phyloP scores from a whole-genome alignment of 768 basidiomycete species.

The Collybiopsis confluens region DNA sequence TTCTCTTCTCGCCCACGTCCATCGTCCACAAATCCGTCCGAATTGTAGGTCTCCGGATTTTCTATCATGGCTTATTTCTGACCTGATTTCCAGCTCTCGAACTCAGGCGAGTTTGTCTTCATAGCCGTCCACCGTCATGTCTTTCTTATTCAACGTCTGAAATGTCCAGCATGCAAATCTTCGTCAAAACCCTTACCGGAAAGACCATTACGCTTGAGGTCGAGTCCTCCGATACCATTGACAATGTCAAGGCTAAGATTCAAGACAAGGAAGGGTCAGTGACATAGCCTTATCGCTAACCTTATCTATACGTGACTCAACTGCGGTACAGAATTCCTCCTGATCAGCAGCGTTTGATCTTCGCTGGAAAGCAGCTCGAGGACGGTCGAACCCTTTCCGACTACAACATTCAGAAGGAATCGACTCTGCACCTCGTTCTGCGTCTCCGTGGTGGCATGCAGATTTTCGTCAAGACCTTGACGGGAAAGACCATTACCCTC shows the following conservation, averaged over 20 bases:
- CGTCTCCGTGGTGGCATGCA: constrained; percentile 46
- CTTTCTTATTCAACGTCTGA: no score
- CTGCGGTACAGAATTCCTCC: constrained; percentile 42
- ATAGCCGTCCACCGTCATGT: constrained; percentile 57
- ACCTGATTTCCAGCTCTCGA: neutral
- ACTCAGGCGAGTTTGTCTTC: constrained; percentile 13
- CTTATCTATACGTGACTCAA: neutral
- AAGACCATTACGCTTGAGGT: constrained; percentile 74
- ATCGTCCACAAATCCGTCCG: neutral
- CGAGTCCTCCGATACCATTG: constrained; percentile 26
- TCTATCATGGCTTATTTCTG: neutral
- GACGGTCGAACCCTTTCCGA: constrained; percentile 68
- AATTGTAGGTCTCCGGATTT: neutral
- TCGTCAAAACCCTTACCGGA: constrained; percentile 52
- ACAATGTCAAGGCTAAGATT: constrained; percentile 18
- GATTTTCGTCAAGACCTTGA: constrained; percentile 56
- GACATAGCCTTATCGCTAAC: neutral
- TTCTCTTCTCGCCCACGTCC: constrained; percentile 4
- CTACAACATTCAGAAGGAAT: constrained; percentile 74
- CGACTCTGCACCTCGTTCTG: constrained; percentile 62
- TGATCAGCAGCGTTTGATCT: constrained; percentile 72
- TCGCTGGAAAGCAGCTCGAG: constrained; percentile 75
- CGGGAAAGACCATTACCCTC: constrained; percentile 69
- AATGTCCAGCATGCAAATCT: constrained; percentile 66
- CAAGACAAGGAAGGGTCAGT: constrained; percentile 18